Percentiles rank a stretch among this genome's conserved stretches.
phyloP scores from a whole-genome alignment of 164 flowering plant species.

The Nymphaea thermarum region DNA sequence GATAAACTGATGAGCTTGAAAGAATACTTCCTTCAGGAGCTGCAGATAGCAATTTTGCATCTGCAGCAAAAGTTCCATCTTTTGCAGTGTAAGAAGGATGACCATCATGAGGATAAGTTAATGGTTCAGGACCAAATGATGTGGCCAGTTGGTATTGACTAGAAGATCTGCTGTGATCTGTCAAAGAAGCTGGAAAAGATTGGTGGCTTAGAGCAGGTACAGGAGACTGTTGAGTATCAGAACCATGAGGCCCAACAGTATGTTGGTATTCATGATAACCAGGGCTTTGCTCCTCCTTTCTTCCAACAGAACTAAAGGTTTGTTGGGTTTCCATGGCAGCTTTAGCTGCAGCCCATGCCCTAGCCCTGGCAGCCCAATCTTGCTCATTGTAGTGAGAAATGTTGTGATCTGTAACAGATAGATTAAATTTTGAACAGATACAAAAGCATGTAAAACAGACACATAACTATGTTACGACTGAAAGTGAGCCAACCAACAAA shows the following conservation, averaged over 20 bases:
- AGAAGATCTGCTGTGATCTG: constrained; percentile 19
- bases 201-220: constrained; percentile 36
- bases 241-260: constrained; percentile 30
- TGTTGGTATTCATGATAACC: constrained; percentile 35
- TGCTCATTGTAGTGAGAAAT: constrained; percentile 54
- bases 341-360: constrained; percentile 86
- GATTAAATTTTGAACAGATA: background rate
- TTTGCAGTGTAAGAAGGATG: constrained; percentile 20
- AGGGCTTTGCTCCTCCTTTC: constrained; percentile 42
- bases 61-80: constrained; percentile 39
- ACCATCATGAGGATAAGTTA: constrained; percentile 33
- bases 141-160: constrained; percentile 26
- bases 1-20: constrained; percentile 49
- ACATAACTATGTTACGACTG: background rate
- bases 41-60: constrained; percentile 19
- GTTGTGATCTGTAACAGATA: constrained; percentile 10
- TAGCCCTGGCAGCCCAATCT: constrained; percentile 93
- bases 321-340: constrained; percentile 57
- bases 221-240: constrained; percentile 33
- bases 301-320: constrained; percentile 22
- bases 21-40: constrained; percentile 26
- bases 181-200: constrained; percentile 28
- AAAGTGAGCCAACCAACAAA: background rate
- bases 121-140: constrained; percentile 23
- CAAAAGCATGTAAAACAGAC: background rate